Conservation (phyloP, 257 asterid species). For the Nicotiana obtusifolia region DNA sequence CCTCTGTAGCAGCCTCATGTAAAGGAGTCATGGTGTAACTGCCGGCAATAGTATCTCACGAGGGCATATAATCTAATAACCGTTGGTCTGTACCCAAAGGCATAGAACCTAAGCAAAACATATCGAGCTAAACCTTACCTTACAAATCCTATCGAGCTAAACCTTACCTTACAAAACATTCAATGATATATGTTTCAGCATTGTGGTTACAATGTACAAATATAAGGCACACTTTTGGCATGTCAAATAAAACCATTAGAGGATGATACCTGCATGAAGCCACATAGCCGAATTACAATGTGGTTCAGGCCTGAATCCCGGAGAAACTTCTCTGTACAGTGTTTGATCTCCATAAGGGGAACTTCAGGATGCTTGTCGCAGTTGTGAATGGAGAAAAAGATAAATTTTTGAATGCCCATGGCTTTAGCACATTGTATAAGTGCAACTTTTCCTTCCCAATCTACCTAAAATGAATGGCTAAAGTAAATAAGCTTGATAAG, state of each 20-base stretch:
- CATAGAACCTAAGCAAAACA: too few relatives aligned
- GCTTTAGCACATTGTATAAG: conserved; percentile 98
- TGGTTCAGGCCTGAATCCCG: conserved; percentile 76
- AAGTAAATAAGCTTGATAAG: conserved; percentile 18
- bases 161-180: too few relatives aligned
- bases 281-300: conserved; percentile 79
- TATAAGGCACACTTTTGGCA: not conserved
- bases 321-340: conserved; percentile 87
- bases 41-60: too few relatives aligned
- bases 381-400: conserved; percentile 93
- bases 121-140: too few relatives aligned
- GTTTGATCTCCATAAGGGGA: conserved; percentile 97
- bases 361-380: conserved; percentile 99
- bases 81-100: too few relatives aligned
- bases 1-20: too few relatives aligned
- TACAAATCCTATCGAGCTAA: too few relatives aligned
- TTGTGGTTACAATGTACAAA: not conserved
- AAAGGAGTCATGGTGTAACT: too few relatives aligned
- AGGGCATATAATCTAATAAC: too few relatives aligned
- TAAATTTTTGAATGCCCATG: conserved; percentile 81
- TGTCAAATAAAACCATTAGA: not conserved
- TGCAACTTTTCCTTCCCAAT: conserved; percentile 99
- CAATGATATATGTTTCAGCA: not conserved
- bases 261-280: conserved; percentile 88
- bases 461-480: conserved; percentile 65